Evolutionary conservation across 441 rosid species (phyloP), one percentile per base, ranked within the genome.

Genomic region (Macaranga tanarius): DNA sequence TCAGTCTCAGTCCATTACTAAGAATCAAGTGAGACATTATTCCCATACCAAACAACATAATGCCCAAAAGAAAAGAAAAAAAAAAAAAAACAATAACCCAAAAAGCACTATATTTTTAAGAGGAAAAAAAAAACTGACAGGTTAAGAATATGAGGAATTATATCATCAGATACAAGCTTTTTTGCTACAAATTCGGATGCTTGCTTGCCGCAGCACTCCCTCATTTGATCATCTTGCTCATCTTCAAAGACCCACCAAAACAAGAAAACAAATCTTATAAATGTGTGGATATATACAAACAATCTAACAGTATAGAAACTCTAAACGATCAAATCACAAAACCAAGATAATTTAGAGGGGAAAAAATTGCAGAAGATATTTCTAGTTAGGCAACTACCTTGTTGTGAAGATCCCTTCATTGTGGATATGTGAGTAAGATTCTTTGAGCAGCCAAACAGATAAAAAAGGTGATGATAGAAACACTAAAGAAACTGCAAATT

Each of bases 91-190:
- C 11, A 17, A n/a, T 0, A 19, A 28, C 3, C 17, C 13, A 12
- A 15, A 4, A 26, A 34, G 11, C 20, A 9, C 40, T 20, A 31
- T 11, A 34, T 15, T 22, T 10, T 2, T 44, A 15, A 11, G 42
- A 56, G 22, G 16, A 65, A 59, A 34, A 28, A 65, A 68, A 38
- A 62, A 1, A 75, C 92, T 83, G 59, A 91, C 98, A 91, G 44
- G 77, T 88, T 93, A 70, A 91, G 93, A 69, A 93, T 74, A 72
- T 88, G 98, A 75, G 97, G 95, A 66, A 93, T 79, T 70, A 91
- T 80, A 65, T 60, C 52, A 73, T 86, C 90, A 72, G 93, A 78
- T 44, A 80, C 69, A 5, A 63, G 75, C 57, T 66, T 77, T 25
- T 26, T 20, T 31, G 73, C 28, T 20, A 54, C 65, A 65, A 26